phyloP scores from a whole-genome alignment of 2,329 filamentous ascomycete genomes.

The Hymenoscyphus fraxineus region DNA sequence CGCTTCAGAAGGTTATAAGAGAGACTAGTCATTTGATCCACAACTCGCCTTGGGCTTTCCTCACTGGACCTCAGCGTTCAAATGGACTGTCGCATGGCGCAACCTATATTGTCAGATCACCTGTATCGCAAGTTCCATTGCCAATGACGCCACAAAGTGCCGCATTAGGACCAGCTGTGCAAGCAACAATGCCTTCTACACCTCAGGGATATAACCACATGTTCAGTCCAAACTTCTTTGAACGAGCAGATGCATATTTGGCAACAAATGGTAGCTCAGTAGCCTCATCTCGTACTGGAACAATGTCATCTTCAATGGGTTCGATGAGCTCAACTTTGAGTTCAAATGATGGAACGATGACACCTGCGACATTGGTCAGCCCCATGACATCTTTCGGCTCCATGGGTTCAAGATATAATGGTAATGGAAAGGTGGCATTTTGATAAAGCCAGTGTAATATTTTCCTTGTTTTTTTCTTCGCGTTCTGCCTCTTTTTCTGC shows the following conservation, averaged over 20 bases:
- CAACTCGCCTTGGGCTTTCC: slow-evolving; percentile 58
- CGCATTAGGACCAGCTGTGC: slow-evolving; percentile 82
- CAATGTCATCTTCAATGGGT: slow-evolving; percentile 32
- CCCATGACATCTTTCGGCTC: slow-evolving; percentile 27
- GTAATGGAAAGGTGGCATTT: slow-evolving; percentile 29
- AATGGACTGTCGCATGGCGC: slow-evolving; percentile 25
- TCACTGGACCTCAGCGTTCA: slow-evolving; percentile 34
- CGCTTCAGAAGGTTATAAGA: slow-evolving; percentile 78
- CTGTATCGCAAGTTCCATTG: slow-evolving; percentile 52
- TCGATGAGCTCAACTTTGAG: slow-evolving; percentile 31
- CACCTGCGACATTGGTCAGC: slow-evolving; percentile 29
- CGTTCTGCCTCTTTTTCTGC: background rate
- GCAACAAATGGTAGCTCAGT: slow-evolving; percentile 26
- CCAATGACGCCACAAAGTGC: slow-evolving; percentile 88
- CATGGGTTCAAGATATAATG: slow-evolving; percentile 27
- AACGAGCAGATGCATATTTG: slow-evolving; percentile 33
- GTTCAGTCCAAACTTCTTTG: slow-evolving; percentile 33
- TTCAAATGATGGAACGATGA: slow-evolving; percentile 29
- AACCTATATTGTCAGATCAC: slow-evolving; percentile 30
- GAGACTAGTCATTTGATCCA: slow-evolving; percentile 73
- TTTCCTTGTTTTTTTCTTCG: background rate
- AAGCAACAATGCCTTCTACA: slow-evolving; percentile 79
- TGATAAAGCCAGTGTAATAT: slow-evolving; percentile 13
- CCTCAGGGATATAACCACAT: slow-evolving; percentile 39
- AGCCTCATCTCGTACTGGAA: slow-evolving; percentile 30